These are phyloP conservation scores for Acanthamoeba healyi DNA, from an alignment of 208 protist genomes.

Conservation along the genomic window DNA sequence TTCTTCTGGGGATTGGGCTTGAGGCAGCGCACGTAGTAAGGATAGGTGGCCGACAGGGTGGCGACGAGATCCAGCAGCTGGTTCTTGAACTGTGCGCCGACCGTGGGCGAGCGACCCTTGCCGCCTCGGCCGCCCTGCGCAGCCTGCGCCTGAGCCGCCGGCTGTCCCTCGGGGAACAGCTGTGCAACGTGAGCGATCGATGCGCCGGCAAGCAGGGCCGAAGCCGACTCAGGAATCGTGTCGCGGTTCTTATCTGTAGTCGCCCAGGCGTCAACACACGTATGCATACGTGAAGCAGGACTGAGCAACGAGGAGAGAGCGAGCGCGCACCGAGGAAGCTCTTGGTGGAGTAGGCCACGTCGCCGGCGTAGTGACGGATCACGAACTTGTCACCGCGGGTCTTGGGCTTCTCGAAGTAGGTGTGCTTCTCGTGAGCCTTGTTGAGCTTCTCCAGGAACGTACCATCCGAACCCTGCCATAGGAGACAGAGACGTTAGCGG, in stretches of 20 bases:
- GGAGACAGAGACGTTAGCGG: background rate
- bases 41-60: constrained; percentile 89
- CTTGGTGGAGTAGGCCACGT: constrained; percentile 86
- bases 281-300: no score
- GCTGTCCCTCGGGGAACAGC: constrained; percentile 17
- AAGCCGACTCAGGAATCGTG: constrained; percentile 29
- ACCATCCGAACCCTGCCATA: constrained; percentile 77
- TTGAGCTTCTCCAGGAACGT: constrained; percentile 86
- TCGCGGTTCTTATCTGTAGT: constrained; percentile 53
- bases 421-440: constrained; percentile 80
- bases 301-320: background rate
- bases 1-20: constrained; percentile 89
- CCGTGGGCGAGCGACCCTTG: constrained; percentile 45
- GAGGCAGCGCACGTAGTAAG: constrained; percentile 97
- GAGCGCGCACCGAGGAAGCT: constrained; percentile 95
- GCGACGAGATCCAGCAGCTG: constrained; percentile 83
- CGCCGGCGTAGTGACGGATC: constrained; percentile 95
- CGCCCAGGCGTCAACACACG: no score
- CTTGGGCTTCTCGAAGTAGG: constrained; percentile 77
- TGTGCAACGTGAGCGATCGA: background rate
- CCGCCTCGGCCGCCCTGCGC: constrained; percentile 17
- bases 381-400: constrained; percentile 80
- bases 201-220: background rate
- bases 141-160: constrained; percentile 3
- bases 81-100: constrained; percentile 78